Base-by-base conservation (phyloP, 108 stramenopile species). In the Parietichytrium sp. region DNA sequence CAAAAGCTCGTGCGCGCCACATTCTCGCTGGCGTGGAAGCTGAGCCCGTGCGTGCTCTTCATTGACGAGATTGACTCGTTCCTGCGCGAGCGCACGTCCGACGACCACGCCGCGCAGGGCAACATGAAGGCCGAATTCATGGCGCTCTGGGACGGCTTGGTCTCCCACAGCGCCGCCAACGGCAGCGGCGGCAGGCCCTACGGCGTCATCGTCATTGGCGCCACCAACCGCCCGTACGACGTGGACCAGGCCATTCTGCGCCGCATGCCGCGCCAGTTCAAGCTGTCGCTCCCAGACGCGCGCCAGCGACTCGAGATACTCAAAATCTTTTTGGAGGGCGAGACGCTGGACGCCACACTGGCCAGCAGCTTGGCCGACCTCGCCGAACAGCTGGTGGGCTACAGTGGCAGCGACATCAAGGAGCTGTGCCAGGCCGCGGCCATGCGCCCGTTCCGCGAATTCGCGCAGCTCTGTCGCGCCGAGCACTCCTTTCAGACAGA, bases 41-140 rank as follows among this genome's bases (percentile, higher is more conserved):
- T 99, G 52, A 89, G 94, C 7, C 98, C 98, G 3, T 91, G 91
- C 72, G 91, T 99, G 30, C 90, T 99, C 25, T 99, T 99, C 83
- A 94, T 99, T 45, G 98, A 98, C 85, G 98, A 99, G 86, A 90
- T 98, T 47, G 98, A 98, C 85, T 92, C 94, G 20, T 94, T 97
- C 81, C 81, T 98, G 50, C 81, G 85, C 80, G 90, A 87, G 52
- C 87, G 96, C 20, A 81, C 16, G 16, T 86, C 87, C 3, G 51
- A 82, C 48, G 94, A 92, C 84, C 86, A 88, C n/a, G 85, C 90
- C 51, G 94, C 93, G 36, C 84, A 91, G 18, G 38, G 29, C 29
- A 90, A 93, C 27, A 90, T 97, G 84, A 96, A 97, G 87, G 89
- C 94, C 8, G 94, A 95, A 84, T 97, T 98, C 82, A 83, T 98